These are phyloP conservation scores for Adansonia digitata DNA, from an alignment of 345 rosid species.

Conservation along the genomic window DNA sequence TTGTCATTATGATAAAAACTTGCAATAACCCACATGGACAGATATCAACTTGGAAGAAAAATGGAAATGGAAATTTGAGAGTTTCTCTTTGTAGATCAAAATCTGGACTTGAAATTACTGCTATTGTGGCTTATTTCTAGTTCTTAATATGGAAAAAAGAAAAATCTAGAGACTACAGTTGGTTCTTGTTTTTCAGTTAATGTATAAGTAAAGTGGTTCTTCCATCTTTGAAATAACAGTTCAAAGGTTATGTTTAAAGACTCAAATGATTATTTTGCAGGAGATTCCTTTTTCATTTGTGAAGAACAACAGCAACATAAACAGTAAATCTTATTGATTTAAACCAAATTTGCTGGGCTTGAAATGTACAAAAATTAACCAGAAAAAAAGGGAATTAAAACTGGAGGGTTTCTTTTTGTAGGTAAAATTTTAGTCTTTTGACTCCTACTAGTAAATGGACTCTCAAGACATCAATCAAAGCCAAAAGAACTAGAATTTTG, in stretches of 20 bases:
- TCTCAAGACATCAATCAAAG: background rate
- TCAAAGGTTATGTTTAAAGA: background rate
- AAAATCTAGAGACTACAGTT: background rate
- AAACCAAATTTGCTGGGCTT: conserved; percentile 5
- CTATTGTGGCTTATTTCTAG: background rate
- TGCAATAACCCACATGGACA: background rate
- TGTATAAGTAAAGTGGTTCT: background rate
- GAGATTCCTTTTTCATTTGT: background rate
- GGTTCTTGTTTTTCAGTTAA: background rate
- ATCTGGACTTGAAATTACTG: background rate
- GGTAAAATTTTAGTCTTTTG: background rate
- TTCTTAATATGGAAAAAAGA: background rate
- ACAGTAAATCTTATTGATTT: background rate
- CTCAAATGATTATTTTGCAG: conserved; percentile 8
- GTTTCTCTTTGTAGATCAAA: conserved; percentile 3
- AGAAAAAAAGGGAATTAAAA: background rate
- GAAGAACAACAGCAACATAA: background rate
- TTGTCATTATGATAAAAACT: conserved; percentile 7
- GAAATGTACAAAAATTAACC: background rate
- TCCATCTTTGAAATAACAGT: background rate
- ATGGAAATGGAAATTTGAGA: background rate
- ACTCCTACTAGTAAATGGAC: background rate
- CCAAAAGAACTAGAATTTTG: background rate
- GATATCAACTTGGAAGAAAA: background rate
- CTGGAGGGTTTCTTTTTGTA: background rate